Evolutionary conservation across 495 filamentous ascomycete genomes (phyloP), one percentile per base, ranked within the genome.

Genomic region (Viridothelium virens): DNA sequence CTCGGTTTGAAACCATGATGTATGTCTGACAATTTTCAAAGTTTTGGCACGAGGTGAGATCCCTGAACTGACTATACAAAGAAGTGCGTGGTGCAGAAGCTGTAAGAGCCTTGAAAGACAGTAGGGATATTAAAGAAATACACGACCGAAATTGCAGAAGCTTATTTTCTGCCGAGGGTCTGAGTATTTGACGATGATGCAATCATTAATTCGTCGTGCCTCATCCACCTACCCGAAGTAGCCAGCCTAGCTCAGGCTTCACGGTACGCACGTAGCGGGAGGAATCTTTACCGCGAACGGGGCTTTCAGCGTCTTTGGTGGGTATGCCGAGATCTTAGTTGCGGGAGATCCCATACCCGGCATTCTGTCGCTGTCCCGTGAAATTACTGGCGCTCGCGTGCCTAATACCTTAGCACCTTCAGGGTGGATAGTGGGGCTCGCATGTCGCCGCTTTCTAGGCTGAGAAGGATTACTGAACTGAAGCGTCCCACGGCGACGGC

Each of bases 1-100:
- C 85, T 79, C 93, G 94, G 83, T 96, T 97, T 64, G 84, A 75
- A 36, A 79, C 77, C 75, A 79, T 79, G 62, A 34, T 67, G 64
- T 18, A 53, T 7, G 16, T 5, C 36, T 9, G 9, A n/a, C 18
- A 33, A 14, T n/a, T 62, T 9, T 3, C 3, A n/a, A 36, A 36
- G 53, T n/a, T 25, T 36, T 9, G 5, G 16, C 6, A 5, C 5
- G 53, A 25, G 4, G 18, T 25, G 16, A n/a, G n/a, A 36, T 5
- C 18, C 53, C 9, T 59, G 53, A 36, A 5, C 5, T n/a, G n/a
- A 36, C 9, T 59, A 36, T 59, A n/a, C 5, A 9, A n/a, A 36
- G n/a, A 59, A 9, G 53, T 5, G n/a, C n/a, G n/a, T n/a, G n/a
- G n/a, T n/a, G n/a, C n/a, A n/a, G n/a, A n/a, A n/a, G n/a, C n/a